Evolutionary conservation across 768 basidiomycete species (phyloP), one percentile per base, ranked within the genome.

Genomic region (Xerocomellus dryophilus): DNA sequence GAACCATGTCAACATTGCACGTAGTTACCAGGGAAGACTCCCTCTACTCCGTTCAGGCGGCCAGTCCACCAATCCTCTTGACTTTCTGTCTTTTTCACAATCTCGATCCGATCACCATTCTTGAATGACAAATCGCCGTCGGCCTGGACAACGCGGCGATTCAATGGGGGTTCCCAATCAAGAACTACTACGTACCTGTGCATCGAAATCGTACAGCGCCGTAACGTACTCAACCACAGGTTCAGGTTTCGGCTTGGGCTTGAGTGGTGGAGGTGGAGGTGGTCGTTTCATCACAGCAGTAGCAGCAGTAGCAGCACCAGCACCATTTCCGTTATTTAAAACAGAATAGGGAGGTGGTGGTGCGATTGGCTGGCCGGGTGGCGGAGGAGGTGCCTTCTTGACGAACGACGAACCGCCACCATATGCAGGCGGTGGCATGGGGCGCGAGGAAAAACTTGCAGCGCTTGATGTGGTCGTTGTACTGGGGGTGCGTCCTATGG

Each of bases 11-110:
- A 58, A 51, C 21, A 65, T 48, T 72, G 70, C 20, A 70, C 69
- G 32, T 70, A 73, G 71, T 67, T 73, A 81, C 90, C 91, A 51
- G 95, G 96, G 74, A 98, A 98, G 15, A 94, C 88, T 8, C 95
- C 95, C 67, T 91, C 83, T 57, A 70, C 68, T 7, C 93, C 93
- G 59, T 91, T 84, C 61, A 96, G 49, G 63, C 82, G 80, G 7
- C 96, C 95, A 25, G 94, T 97, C 96, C 96, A 98, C 95, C 95
- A 98, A 66, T 98, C 95, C 67, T 98, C 92, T 25, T 85, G 67
- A 63, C 84, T 94, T 7, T 80, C 81, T 17, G 87, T 85, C 71
- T 82, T 82, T 71, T 94, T 86, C 34, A 97, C 79, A 50, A 98
- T 76, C 73, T 96, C 93, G 69, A 98, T 98, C 60, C 81, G 77